Evolutionary conservation across 805 yeast species (phyloP).

Genomic region (Novakomyces olei): DNA sequence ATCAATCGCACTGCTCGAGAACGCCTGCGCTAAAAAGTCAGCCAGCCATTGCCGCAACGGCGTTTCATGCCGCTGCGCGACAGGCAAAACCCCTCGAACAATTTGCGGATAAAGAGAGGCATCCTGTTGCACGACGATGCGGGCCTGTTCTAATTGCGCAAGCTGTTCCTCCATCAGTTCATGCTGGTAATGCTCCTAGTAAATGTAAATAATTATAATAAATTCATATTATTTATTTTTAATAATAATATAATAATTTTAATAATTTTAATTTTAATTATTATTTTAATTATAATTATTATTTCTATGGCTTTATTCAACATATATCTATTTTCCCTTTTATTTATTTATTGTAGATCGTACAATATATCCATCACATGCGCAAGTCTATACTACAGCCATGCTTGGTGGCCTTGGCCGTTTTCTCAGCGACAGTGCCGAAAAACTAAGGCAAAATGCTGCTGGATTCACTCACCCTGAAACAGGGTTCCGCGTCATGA

Average conservation of each 20-base stretch:
- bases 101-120: constrained; percentile 18
- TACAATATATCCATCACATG: too few species aligned
- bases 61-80: constrained; percentile 16
- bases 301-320: too few species aligned
- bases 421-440: constrained; percentile 1
- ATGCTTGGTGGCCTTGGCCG: constrained; percentile 2
- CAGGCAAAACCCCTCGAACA: constrained; percentile 17
- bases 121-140: constrained; percentile 15
- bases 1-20: constrained; percentile 13
- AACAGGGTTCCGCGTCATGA: constrained; percentile 36
- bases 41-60: constrained; percentile 18
- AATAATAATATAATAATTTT: too few species aligned
- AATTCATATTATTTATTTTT: too few species aligned
- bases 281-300: too few species aligned
- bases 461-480: constrained; percentile 2
- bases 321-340: too few species aligned
- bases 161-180: constrained; percentile 12
- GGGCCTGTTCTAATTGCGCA: constrained; percentile 18
- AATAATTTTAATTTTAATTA: too few species aligned
- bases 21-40: constrained; percentile 18
- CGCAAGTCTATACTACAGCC: neutral
- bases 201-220: too few species aligned
- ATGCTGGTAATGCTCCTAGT: too few species aligned
- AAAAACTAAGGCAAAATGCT: too few species aligned
- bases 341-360: too few species aligned